Base-by-base conservation (phyloP, 164 flowering plant species). In the Magnolia officinalis region DNA sequence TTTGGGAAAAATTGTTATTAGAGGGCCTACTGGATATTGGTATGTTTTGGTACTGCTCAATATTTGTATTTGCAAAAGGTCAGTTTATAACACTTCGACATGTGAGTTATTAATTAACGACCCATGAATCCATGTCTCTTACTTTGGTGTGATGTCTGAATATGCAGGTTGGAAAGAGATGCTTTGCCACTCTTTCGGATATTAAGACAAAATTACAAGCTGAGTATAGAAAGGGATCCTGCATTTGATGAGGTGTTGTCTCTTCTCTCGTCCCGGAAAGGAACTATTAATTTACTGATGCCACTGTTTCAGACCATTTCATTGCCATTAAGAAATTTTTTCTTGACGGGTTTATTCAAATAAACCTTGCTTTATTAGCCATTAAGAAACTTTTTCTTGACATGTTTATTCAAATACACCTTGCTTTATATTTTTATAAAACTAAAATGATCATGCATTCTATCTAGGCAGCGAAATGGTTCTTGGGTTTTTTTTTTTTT, bases 181-280 rank as follows among this genome's bases (percentile, higher is more conserved):
- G 98, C 99, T 61, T 85, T 96, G 84, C 98, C 99, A 51, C 91
- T 96, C 77, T 96, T 90, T 73, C 87, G 85, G 79, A 90, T 90
- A 85, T 81, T 96, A 88, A 88, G 89, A 75, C 87, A 84, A 79
- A 90, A 78, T 45, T 96, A 86, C 85, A 85, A 87, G 81, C 75
- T 94, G 8, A 87, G 91, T 72, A 86, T 91, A 75, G 93, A 92
- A 29, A 87, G 92, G 76, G 99, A 96, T 51, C 87, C 96, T 69
- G 21, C 86, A 55, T 88, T 94, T 74, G 79, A 84, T 71, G 99
- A 96, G 94, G 98, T 93, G 21, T 37, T 51, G 21, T 24, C 45
- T 26, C 20, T 20, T 82, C 75, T 80, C 13, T n/a, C 8, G 67
- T n/a, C 21, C 24, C 19, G 10, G 11, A 64, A 13, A 64, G n/a